These are phyloP conservation scores for Chrysoporthe austroafricana DNA, from an alignment of 2,329 filamentous ascomycete species.

Conservation along the genomic window DNA sequence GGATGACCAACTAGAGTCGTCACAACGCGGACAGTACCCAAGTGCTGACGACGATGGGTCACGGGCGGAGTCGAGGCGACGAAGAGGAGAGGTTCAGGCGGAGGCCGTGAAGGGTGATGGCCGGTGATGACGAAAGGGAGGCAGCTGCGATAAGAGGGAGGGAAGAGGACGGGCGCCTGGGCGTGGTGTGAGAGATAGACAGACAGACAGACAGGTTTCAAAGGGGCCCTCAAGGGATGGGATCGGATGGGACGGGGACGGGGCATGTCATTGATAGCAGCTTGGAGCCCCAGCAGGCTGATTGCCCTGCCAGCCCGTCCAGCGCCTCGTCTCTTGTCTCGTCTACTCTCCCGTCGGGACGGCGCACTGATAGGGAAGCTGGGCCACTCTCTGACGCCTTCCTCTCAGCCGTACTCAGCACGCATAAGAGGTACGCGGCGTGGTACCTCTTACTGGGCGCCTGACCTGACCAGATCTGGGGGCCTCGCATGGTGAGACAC, in stretches of 20 bases:
- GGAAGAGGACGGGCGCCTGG: background rate
- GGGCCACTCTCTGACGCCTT: background rate
- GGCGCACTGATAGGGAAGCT: conserved; percentile 12
- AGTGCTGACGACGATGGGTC: background rate
- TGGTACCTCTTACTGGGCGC: no score
- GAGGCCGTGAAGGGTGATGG: background rate
- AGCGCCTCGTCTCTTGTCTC: background rate
- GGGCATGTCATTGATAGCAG: background rate
- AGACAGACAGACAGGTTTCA: no score
- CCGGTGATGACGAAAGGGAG: background rate
- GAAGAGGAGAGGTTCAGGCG: background rate
- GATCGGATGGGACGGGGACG: background rate
- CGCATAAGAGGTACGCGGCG: no score
- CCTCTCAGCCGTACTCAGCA: no score
- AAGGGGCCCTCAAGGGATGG: background rate
- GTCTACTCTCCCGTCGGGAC: background rate
- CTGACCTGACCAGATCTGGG: no score
- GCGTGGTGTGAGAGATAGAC: no score
- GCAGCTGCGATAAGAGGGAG: background rate
- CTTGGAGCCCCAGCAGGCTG: background rate
- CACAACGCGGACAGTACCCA: background rate
- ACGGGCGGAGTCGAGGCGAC: no score
- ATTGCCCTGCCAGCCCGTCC: no score
- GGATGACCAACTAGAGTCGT: conserved; percentile 10
- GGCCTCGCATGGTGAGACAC: background rate